Evolutionary conservation across 306 rosid species (phyloP), one percentile per base, ranked within the genome.

Genomic region (Quercus gilva): DNA sequence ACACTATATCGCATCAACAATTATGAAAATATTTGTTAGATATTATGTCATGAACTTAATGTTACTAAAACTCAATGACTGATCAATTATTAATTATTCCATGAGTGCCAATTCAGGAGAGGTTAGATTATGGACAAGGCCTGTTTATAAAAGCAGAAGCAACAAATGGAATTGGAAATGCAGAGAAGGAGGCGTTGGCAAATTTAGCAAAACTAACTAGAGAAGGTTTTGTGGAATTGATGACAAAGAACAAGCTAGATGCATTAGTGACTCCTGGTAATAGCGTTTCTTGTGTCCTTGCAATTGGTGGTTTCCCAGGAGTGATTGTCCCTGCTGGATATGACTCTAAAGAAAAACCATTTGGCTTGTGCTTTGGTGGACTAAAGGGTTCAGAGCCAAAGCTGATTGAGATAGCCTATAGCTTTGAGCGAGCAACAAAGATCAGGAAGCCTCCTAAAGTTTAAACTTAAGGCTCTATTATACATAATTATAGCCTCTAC

Each of bases 191-290:
- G 20, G 78, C 83, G 0, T n/a, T 79, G 69, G 64, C 23, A 35
- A 78, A 83, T 53, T 70, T 83, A 69, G 70, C 15, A 60, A 53
- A 28, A 8, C 57, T 83, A 56, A 58, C 83, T 1, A 51, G 53
- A 28, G 45, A 61, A 1, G 87, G 87, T 1, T 76, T 84, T 59
- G 81, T 75, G 17, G 76, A 71, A n/a, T 13, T 71, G 76, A 72
- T 76, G 37, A 84, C 3, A 15, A 78, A 76, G 20, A 5, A 84
- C 18, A 72, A 45, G 53, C 84, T 84, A 45, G 79, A 88, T 78
- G 88, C 88, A 0, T 58, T 88, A 88, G 92, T 86, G 81, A 82
- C 87, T 55, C 85, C 80, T 5, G 85, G 82, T 10, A 49, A 80
- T 12, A 56, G 2, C 33, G 69, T 85, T 33, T 28, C 78, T 1